A percentile compares a stretch with the other conserved stretches of the same genome.
phyloP scores from a whole-genome alignment of 495 filamentous ascomycete genomes.

The Penicillium pancosmium region DNA sequence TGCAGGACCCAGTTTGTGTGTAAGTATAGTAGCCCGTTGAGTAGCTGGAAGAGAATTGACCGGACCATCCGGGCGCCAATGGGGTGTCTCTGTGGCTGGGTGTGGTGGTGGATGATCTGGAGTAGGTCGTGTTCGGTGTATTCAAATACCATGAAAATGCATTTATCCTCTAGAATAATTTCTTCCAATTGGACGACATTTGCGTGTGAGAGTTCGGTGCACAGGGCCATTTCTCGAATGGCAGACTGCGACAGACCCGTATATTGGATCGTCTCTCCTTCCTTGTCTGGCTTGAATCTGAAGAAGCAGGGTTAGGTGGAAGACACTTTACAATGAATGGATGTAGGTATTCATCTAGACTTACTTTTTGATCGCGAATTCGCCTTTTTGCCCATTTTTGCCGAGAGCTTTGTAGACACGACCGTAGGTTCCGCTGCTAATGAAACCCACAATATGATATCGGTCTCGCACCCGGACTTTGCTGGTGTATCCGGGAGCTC shows the following conservation, averaged over 20 bases:
- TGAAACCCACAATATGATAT: slow-evolving; percentile 97
- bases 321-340: not conserved
- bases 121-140: slow-evolving; percentile 96
- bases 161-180: slow-evolving; percentile 98
- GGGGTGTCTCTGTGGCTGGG: slow-evolving; percentile 78
- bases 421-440: slow-evolving; percentile 98
- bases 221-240: slow-evolving; percentile 97
- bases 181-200: slow-evolving; percentile 93
- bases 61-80: slow-evolving; percentile 89
- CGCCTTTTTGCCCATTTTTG: slow-evolving; percentile 70
- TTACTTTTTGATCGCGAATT: slow-evolving; percentile 96
- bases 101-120: slow-evolving; percentile 98
- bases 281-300: slow-evolving; percentile 98
- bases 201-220: slow-evolving; percentile 84
- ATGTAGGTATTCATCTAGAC: not conserved
- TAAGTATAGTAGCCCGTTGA: slow-evolving; percentile 91
- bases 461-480: slow-evolving; percentile 88
- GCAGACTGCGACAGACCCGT: slow-evolving; percentile 98
- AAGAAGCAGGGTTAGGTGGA: too few species aligned
- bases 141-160: slow-evolving; percentile 99
- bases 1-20: slow-evolving; percentile 98
- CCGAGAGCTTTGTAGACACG: slow-evolving; percentile 94
- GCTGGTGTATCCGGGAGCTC: slow-evolving; percentile 66
- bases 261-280: slow-evolving; percentile 91
- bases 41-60: slow-evolving; percentile 89